Base-by-base conservation (phyloP, 2,329 filamentous ascomycete species). In the Arthrobotrys entomopaga region DNA sequence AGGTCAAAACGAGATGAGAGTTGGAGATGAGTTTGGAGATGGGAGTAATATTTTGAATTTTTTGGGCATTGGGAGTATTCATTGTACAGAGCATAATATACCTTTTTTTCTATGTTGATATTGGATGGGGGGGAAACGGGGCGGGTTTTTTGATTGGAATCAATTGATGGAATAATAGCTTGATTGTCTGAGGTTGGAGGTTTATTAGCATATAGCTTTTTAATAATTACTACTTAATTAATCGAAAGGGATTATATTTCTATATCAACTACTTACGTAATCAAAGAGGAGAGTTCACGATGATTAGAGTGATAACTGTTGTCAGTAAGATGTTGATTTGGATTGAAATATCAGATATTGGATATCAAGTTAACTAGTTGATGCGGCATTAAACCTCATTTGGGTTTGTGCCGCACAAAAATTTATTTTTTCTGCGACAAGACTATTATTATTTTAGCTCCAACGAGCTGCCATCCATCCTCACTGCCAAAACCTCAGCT, bases 391-490 rank as follows among this genome's bases (percentile, higher is more conserved):
- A 7, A n/a, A 13, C 15, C 8, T 11, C 29, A 52, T 34, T 16
- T 29, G 43, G 43, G 43, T 7, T 34, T 2, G 7, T 26, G 52
- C 40, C 63, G 43, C 53, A 58, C 26, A 16, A 19, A 72, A 65
- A 49, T 38, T 65, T 60, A 59, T 65, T 72, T 46, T 46, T 46
- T 13, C 60, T 72, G 67, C 67, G 67, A 72, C 67, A 64, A n/a
- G n/a, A n/a, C n/a, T n/a, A n/a, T n/a, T n/a, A n/a, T n/a, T n/a
- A n/a, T n/a, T 11, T 24, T 57, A 63, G 46, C 26, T 24, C 43
- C 46, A 42, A 50, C 46, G 19, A n/a, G 22, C n/a, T 43, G 54
- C 58, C 40, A 56, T 5, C 43, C 49, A 56, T 2, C 34, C 20
- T 49, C 48, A 53, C 40, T n/a, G 34, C 16, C n/a, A n/a, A n/a